phyloP scores from a whole-genome alignment of 306 rosid genomes.

The Pterocarpus santalinus region DNA sequence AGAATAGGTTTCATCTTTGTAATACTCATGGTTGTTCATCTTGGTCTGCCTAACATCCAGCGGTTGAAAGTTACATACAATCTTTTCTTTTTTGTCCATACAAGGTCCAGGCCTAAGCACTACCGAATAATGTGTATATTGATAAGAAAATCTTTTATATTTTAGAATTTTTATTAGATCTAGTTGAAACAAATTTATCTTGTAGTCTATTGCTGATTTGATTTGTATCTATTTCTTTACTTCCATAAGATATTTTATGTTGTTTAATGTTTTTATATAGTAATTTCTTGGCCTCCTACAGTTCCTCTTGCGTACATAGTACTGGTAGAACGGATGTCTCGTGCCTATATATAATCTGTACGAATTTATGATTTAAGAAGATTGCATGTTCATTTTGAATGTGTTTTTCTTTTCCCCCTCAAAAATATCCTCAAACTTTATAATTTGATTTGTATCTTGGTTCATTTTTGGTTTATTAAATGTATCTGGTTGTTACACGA shows the following conservation, averaged over 20 bases:
- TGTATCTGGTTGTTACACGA: background rate
- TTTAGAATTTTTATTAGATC: background rate
- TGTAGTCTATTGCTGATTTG: background rate
- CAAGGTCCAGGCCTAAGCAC: background rate
- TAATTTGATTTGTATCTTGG: background rate
- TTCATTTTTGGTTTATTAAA: background rate
- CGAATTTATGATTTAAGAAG: no score
- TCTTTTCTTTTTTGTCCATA: background rate
- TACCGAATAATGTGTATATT: background rate
- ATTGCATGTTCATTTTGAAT: no score
- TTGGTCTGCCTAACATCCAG: background rate
- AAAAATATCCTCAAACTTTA: background rate
- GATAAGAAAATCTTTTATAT: background rate
- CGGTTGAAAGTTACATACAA: background rate
- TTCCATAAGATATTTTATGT: background rate
- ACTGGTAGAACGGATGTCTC: slow-evolving; percentile 11
- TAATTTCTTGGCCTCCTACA: background rate
- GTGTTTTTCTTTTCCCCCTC: background rate
- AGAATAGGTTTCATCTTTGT: background rate
- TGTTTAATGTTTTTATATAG: no score
- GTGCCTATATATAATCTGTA: no score
- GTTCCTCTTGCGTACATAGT: slow-evolving; percentile 1
- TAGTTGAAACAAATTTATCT: background rate
- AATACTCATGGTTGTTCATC: background rate
- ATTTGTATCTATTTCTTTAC: background rate